Conservation (phyloP, 257 asterid species). For the Jacaranda copaia region DNA sequence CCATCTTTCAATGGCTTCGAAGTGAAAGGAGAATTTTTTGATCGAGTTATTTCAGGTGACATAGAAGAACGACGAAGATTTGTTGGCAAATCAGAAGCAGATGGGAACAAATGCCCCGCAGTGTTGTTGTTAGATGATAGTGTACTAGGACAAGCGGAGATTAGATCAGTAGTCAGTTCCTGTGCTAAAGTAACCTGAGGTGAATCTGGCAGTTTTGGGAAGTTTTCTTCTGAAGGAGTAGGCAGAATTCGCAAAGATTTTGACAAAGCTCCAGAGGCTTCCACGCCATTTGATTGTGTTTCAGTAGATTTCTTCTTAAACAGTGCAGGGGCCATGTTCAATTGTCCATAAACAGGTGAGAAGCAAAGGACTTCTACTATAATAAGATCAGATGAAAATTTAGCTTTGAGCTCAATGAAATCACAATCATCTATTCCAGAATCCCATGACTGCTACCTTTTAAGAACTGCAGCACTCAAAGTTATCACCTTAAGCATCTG, state of each 20-base stretch:
- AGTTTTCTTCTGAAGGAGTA: slow-evolving; percentile 49
- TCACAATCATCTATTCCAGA: background rate
- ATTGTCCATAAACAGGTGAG: slow-evolving; percentile 45
- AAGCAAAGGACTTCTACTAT: slow-evolving; percentile 17
- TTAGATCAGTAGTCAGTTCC: slow-evolving; percentile 44
- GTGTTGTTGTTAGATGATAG: slow-evolving; percentile 45
- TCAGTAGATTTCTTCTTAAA: slow-evolving; percentile 59
- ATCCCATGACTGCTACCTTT: slow-evolving; percentile 28
- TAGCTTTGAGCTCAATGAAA: slow-evolving; percentile 24
- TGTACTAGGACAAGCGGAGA: slow-evolving; percentile 45
- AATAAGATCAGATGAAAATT: slow-evolving; percentile 12
- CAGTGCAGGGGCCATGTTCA: slow-evolving; percentile 62
- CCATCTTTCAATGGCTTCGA: slow-evolving; percentile 45
- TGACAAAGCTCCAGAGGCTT: slow-evolving; percentile 59
- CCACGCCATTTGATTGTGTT: slow-evolving; percentile 43
- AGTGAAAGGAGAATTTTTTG: slow-evolving; percentile 44
- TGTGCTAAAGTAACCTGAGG: slow-evolving; percentile 51
- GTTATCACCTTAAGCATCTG: slow-evolving; percentile 35
- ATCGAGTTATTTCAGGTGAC: slow-evolving; percentile 42
- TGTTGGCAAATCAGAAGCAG: slow-evolving; percentile 46
- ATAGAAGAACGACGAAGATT: slow-evolving; percentile 40
- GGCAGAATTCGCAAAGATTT: slow-evolving; percentile 52
- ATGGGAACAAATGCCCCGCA: slow-evolving; percentile 54
- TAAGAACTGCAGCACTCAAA: slow-evolving; percentile 21
- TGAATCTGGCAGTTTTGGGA: slow-evolving; percentile 64